Evolutionary conservation across 768 basidiomycete species (phyloP).

Genomic region (Clavaria fumosa): DNA sequence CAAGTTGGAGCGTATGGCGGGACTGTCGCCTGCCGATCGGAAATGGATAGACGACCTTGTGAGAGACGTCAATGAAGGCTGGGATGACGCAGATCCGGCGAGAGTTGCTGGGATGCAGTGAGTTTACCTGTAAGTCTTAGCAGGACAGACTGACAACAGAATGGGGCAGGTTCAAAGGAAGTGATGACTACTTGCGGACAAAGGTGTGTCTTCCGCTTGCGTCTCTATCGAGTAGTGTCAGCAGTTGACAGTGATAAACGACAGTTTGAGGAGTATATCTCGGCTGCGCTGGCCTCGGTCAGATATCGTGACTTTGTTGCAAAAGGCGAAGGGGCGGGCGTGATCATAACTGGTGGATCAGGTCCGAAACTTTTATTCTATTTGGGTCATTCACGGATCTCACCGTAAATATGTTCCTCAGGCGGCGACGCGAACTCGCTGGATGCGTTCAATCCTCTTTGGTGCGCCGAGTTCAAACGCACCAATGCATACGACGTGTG

Average conservation of each 20-base stretch:
- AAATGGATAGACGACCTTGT: constrained; percentile 98
- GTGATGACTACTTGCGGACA: constrained; percentile 83
- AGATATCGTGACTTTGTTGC: constrained; percentile 79
- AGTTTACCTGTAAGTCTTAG: constrained; percentile 14
- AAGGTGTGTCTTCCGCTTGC: constrained; percentile 35
- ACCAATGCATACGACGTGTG: constrained; percentile 84
- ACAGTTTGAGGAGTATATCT: constrained; percentile 93
- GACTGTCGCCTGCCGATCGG: constrained; percentile 80
- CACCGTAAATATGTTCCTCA: constrained; percentile 11
- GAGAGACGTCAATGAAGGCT: constrained; percentile 69
- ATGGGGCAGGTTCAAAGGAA: constrained; percentile 67
- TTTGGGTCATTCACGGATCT: not conserved
- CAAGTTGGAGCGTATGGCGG: constrained; percentile 59
- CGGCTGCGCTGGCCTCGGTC: constrained; percentile 71
- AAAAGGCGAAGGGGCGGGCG: constrained; percentile 46
- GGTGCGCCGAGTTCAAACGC: constrained; percentile 77
- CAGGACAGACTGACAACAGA: constrained; percentile 5
- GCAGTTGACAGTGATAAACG: constrained; percentile 1
- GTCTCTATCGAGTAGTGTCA: not conserved
- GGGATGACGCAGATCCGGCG: constrained; percentile 49
- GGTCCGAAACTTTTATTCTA: too few species aligned
- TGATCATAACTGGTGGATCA: constrained; percentile 53
- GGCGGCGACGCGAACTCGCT: constrained; percentile 41
- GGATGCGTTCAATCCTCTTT: constrained; percentile 76
- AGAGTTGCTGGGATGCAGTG: constrained; percentile 49